Evolutionary conservation across 805 yeast genomes (phyloP).

Genomic region (Saturnispora sanitii): DNA sequence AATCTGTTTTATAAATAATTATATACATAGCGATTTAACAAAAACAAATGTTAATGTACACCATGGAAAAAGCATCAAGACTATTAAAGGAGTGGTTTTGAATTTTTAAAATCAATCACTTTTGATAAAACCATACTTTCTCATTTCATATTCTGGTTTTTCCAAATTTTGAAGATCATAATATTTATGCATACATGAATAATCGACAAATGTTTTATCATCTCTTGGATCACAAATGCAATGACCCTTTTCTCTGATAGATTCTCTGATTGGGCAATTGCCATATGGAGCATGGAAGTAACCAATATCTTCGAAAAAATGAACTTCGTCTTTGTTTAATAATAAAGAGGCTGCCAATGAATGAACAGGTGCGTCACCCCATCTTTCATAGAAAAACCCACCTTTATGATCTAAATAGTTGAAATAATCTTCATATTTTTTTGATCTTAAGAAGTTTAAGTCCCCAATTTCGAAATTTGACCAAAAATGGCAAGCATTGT

Average conservation of each 20-base stretch:
- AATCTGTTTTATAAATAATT: too few species aligned
- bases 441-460: conserved; percentile 60
- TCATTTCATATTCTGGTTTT: conserved; percentile 24
- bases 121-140: conserved; percentile 1
- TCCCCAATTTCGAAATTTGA: conserved; percentile 78
- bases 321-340: conserved; percentile 56
- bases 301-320: conserved; percentile 76
- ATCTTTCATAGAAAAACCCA: conserved; percentile 82
- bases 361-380: conserved; percentile 93
- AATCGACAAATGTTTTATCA: conserved; percentile 66
- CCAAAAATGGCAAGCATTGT: conserved; percentile 84
- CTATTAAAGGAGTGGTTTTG: not conserved
- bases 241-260: conserved; percentile 43
- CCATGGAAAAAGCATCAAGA: not conserved
- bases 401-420: conserved; percentile 67
- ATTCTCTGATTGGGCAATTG: conserved; percentile 63
- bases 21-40: too few species aligned
- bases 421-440: conserved; percentile 60
- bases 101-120: not conserved
- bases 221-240: conserved; percentile 68
- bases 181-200: conserved; percentile 58
- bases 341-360: conserved; percentile 77
- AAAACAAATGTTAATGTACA: too few species aligned
- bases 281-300: conserved; percentile 74
- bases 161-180: conserved; percentile 41